These are phyloP conservation scores for Lotus japonicus DNA, from an alignment of 306 rosid species.

Conservation along the genomic window DNA sequence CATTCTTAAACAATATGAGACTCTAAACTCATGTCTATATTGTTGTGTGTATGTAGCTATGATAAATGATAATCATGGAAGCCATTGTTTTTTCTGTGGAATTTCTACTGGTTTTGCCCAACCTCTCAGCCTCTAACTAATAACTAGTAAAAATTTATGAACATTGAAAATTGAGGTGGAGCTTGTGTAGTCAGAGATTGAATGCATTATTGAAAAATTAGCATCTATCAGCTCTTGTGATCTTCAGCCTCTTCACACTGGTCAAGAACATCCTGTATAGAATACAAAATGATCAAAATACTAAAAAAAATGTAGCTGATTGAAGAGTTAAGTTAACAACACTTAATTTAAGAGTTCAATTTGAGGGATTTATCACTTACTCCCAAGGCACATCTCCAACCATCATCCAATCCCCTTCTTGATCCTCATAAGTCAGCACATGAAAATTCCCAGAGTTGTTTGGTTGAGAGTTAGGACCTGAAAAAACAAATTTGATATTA, in stretches of 20 bases:
- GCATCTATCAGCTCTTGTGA: constrained; percentile 54
- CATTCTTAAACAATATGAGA: too few species aligned
- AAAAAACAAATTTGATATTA: neutral
- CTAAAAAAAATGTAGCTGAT: neutral
- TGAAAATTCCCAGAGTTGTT: constrained; percentile 27
- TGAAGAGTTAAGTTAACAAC: neutral
- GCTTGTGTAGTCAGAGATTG: constrained; percentile 7
- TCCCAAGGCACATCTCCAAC: constrained; percentile 64
- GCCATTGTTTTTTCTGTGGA: constrained; percentile 1
- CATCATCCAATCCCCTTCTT: constrained; percentile 60
- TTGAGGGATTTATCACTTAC: constrained; percentile 25
- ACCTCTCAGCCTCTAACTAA: constrained; percentile 1
- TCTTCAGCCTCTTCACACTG: constrained; percentile 51
- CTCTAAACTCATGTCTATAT: neutral
- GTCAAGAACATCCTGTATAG: constrained; percentile 44
- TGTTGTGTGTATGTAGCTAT: constrained; percentile 21
- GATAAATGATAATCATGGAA: constrained; percentile 14
- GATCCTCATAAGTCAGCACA: constrained; percentile 43
- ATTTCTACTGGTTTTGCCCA: constrained; percentile 18
- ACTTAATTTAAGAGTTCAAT: neutral
- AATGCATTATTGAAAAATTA: constrained; percentile 20
- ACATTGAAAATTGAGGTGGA: constrained; percentile 29
- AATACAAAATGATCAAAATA: neutral
- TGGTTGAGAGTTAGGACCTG: constrained; percentile 38
- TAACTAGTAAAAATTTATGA: constrained; percentile 23